These are phyloP conservation scores for Aspergillus brunneoviolaceus DNA, from an alignment of 2,329 filamentous ascomycete species.

Conservation along the genomic window DNA sequence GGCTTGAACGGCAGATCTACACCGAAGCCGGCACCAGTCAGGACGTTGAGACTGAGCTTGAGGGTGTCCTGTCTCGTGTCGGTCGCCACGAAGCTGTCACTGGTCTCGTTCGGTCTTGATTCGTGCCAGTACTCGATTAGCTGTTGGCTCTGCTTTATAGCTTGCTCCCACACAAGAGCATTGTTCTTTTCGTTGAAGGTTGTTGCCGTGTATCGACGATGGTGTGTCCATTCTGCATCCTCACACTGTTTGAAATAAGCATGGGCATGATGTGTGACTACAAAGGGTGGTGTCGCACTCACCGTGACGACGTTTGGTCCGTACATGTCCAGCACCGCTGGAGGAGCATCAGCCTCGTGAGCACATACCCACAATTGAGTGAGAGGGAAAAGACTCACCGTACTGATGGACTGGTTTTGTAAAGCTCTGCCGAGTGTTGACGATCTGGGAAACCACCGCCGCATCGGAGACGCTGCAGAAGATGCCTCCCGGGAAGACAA, in stretches of 20 bases:
- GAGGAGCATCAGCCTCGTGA: background rate
- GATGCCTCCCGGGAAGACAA: slow-evolving; percentile 11
- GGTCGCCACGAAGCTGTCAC: slow-evolving; percentile 9
- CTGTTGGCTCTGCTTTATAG: slow-evolving; percentile 31
- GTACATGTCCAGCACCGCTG: slow-evolving; percentile 29
- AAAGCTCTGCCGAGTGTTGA: slow-evolving; percentile 13
- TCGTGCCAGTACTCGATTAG: slow-evolving; percentile 30
- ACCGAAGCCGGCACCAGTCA: slow-evolving; percentile 40
- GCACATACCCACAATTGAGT: background rate
- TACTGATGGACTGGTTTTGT: slow-evolving; percentile 16
- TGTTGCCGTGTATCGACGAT: slow-evolving; percentile 44
- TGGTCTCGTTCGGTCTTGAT: background rate
- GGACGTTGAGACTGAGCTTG: slow-evolving; percentile 39
- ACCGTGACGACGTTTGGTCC: slow-evolving; percentile 35
- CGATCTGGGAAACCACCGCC: slow-evolving; percentile 17
- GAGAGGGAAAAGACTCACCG: background rate
- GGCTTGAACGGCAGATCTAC: slow-evolving; percentile 22
- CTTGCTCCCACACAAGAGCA: slow-evolving; percentile 41
- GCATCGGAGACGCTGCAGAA: slow-evolving; percentile 21
- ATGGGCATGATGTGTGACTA: background rate
- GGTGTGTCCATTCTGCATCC: slow-evolving; percentile 44
- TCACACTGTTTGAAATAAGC: slow-evolving; percentile 18
- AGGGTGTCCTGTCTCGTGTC: slow-evolving; percentile 33
- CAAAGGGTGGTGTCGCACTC: slow-evolving; percentile 5
- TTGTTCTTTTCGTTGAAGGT: slow-evolving; percentile 48